Percentiles rank a stretch among this genome's conserved stretches.
Conservation (phyloP, 495 filamentous ascomycete species). For the Cercophora sp. region DNA sequence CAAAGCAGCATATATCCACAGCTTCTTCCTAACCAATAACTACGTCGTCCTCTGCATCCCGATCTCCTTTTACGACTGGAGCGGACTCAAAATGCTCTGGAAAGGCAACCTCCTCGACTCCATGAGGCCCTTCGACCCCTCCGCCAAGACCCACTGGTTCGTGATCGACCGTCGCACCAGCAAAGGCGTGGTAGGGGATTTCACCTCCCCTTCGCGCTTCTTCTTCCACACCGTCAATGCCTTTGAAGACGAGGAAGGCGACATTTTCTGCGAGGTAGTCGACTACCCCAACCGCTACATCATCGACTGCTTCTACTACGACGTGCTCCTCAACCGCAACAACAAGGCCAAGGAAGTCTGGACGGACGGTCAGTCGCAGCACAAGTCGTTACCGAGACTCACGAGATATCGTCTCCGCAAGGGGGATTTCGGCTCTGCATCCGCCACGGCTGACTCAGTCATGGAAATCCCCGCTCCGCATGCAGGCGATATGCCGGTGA, state of each 20-base stretch:
- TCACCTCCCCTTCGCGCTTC: conserved; percentile 61
- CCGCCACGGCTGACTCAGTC: background rate
- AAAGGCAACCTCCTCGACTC: conserved; percentile 55
- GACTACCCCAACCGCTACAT: conserved; percentile 53
- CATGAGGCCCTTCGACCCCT: conserved; percentile 49
- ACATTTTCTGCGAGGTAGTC: conserved; percentile 50
- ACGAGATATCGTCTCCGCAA: conserved; percentile 37
- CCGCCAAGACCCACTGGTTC: conserved; percentile 58
- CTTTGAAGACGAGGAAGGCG: conserved; percentile 53
- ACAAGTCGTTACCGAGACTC: conserved; percentile 33
- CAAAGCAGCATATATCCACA: conserved; percentile 65
- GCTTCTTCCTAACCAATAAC: conserved; percentile 61
- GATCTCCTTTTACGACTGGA: conserved; percentile 45
- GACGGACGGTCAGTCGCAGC: conserved; percentile 28
- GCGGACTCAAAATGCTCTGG: conserved; percentile 50
- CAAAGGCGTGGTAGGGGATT: conserved; percentile 55
- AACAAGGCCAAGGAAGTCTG: conserved; percentile 24
- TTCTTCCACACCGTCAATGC: conserved; percentile 75
- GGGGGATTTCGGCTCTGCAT: background rate
- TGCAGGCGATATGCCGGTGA: conserved; percentile 59
- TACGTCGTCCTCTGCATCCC: conserved; percentile 64
- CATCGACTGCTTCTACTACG: conserved; percentile 53
- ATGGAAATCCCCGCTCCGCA: conserved; percentile 31
- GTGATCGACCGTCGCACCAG: conserved; percentile 56
- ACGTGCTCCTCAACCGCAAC: conserved; percentile 50